Evolutionary conservation across 331 rosid species (phyloP), one percentile per base, ranked within the genome.

Genomic region (Quercus phellos): DNA sequence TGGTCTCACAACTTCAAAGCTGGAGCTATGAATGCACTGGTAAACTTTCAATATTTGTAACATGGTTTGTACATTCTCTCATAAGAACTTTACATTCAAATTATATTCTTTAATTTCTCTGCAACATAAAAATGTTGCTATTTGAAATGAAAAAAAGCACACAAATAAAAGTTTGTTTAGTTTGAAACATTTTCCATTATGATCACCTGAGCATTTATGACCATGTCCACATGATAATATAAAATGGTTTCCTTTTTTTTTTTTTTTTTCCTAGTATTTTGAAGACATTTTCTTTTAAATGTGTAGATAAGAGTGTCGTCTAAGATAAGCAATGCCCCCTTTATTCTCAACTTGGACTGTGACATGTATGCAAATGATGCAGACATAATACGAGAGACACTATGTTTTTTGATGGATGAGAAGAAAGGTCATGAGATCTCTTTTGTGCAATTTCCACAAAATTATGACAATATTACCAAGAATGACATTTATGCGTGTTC

Each of bases 1-100:
- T 81, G 34, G 29, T 93, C 83, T 16, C 97, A 92, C 82, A 68
- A 90, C 72, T 92, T 90, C 87, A 92, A 92, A 87, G 97, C 95
- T 8, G 95, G 97, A 75, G 93, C 97, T 30, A 38, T 88, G 80
- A 92, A 90, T 85, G 84, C 97, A 66, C 74, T 90, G 75, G 97
- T 88, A 68, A 75, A 78, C 53, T 46, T 46, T 46, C 53, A 46
- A 46, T 3, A 0, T 46, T 12, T 46, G 17, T 46, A 46, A 2
- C 14, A 10, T 46, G 51, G 17, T 46, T 46, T 46, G 17, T 46
- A 3, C 53, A 12, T 46, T 10, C 53, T 12, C 64, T 21, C 22
- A 21, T 3, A 12, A 10, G 53, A 46, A 46, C 4, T 12, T 12
- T 46, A 46, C 17, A 9, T 46, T 11, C 13, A 46, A 46, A 46